Percentiles rank a stretch among this genome's conserved stretches.
Conservation (phyloP, 169 alveolate species). For the Plasmodium coatneyi region DNA sequence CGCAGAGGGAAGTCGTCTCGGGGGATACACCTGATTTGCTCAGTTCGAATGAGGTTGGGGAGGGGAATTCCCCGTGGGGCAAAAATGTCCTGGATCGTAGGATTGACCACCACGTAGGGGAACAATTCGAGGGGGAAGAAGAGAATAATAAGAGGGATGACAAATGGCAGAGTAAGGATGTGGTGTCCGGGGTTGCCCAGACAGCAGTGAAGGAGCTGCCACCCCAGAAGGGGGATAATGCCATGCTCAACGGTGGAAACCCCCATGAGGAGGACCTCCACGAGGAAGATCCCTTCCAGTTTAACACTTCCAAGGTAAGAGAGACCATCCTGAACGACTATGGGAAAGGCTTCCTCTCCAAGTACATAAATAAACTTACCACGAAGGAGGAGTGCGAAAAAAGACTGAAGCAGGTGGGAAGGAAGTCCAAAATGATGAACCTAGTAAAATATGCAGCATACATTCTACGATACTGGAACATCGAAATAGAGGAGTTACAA, state of each 20-base stretch:
- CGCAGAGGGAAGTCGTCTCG: not conserved
- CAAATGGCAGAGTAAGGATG: not conserved
- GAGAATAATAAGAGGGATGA: not conserved
- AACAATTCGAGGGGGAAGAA: not conserved
- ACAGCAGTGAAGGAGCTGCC: not conserved
- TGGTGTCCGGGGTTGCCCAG: not conserved
- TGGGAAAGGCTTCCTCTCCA: conserved; percentile 50
- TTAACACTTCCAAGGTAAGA: not conserved
- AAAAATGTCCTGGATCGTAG: not conserved
- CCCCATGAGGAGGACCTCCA: not conserved
- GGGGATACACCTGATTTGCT: not conserved
- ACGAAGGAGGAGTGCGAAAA: not conserved
- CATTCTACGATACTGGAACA: conserved; percentile 37
- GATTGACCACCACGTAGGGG: not conserved
- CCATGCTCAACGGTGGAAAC: not conserved
- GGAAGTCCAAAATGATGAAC: conserved; percentile 40
- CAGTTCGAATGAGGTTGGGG: not conserved
- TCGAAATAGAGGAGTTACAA: conserved; percentile 5
- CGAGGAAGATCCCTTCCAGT: conserved; percentile 14
- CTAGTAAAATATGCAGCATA: conserved; percentile 8
- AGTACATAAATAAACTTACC: conserved; percentile 5
- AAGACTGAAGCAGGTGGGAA: conserved; percentile 8
- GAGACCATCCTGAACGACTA: conserved; percentile 27
- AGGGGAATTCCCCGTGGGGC: not conserved
- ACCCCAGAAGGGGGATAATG: not conserved